A percentile compares a stretch with the other conserved stretches of the same genome.
Conservation (phyloP, 306 rosid genomes). For the Pterocarpus macrocarpus region DNA sequence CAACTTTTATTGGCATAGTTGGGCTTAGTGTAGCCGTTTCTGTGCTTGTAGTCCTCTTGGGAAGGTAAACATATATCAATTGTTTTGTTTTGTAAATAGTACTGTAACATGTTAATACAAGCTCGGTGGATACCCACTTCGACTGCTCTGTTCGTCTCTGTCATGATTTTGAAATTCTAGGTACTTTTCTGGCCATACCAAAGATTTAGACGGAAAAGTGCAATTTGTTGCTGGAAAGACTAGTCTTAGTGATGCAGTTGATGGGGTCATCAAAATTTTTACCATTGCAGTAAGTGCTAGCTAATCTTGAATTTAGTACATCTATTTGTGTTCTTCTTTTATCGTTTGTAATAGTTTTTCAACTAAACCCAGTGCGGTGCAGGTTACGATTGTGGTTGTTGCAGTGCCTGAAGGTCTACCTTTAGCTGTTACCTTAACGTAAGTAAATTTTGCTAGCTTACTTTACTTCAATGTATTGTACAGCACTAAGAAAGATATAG, state of each 20-base stretch:
- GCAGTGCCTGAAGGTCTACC: conserved; percentile 99
- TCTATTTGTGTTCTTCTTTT: not conserved
- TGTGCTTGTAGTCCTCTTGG: conserved; percentile 85
- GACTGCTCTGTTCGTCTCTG: conserved; percentile 28
- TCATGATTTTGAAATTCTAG: conserved; percentile 59
- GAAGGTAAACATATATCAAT: conserved; percentile 61
- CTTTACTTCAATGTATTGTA: conserved; percentile 20
- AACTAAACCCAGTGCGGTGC: conserved; percentile 55
- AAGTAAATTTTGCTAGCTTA: conserved; percentile 47
- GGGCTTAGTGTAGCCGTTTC: conserved; percentile 86
- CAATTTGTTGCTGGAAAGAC: conserved; percentile 70
- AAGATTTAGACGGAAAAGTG: conserved; percentile 54
- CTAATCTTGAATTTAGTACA: conserved; percentile 17
- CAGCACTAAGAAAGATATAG: not conserved
- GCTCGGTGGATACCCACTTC: not conserved
- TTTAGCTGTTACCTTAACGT: conserved; percentile 98
- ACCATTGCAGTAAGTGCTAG: conserved; percentile 89
- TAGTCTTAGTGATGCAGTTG: conserved; percentile 57
- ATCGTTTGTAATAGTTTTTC: conserved; percentile 28
- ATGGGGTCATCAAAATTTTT: conserved; percentile 81
- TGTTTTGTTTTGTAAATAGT: not conserved
- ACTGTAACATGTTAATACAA: not conserved
- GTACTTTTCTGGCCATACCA: conserved; percentile 81
- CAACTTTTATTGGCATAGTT: conserved; percentile 94
- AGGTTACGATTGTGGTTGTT: conserved; percentile 99